Conservation (phyloP, 345 rosid genomes). For the Sonneratia alba region DNA sequence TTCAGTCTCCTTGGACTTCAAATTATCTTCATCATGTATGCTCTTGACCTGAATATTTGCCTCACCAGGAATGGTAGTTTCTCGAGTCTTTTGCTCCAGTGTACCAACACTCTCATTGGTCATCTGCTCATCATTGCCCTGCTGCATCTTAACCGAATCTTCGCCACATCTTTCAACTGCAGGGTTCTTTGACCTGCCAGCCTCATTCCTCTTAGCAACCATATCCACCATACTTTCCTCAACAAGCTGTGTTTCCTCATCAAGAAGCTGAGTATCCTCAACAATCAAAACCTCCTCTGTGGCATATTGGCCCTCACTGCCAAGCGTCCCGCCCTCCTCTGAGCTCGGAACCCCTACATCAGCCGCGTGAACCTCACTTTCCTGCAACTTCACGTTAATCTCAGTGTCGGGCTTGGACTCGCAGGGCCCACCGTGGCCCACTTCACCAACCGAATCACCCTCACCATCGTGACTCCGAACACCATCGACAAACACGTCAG, state of each 20-base stretch:
- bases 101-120: not conserved
- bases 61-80: constrained; percentile 6
- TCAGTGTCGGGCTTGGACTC: constrained; percentile 3
- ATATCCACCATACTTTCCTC: constrained; percentile 8
- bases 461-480: constrained; percentile 17
- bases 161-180: not conserved
- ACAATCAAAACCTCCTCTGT: not conserved
- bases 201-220: not conserved
- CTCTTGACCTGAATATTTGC: not conserved
- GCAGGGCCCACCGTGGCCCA: constrained; percentile 3
- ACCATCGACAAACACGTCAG: constrained; percentile 34
- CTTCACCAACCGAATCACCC: constrained; percentile 17
- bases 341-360: not conserved
- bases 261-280: not conserved
- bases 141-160: not conserved
- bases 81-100: not conserved
- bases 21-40: constrained; percentile 17
- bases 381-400: constrained; percentile 8
- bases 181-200: not conserved
- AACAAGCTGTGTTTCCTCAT: not conserved
- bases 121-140: not conserved
- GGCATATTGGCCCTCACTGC: not conserved
- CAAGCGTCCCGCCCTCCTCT: not conserved
- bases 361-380: constrained; percentile 1
- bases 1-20: constrained; percentile 15